These are phyloP conservation scores for Porodaedalea pini DNA, from an alignment of 1,284 basidiomycete genomes.

Conservation along the genomic window DNA sequence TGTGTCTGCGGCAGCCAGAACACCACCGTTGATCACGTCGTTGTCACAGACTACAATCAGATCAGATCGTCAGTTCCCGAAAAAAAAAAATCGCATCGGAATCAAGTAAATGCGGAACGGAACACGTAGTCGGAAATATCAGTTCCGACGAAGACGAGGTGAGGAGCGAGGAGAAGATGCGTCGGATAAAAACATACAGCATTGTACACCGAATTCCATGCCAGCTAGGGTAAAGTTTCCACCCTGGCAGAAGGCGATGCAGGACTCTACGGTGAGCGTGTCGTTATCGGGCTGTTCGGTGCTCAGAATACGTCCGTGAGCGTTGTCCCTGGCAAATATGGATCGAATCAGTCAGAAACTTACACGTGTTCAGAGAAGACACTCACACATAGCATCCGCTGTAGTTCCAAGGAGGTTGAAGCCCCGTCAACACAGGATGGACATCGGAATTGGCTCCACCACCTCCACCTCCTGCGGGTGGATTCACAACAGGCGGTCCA, in stretches of 20 bases:
- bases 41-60: slow-evolving; percentile 55
- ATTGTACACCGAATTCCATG: slow-evolving; percentile 50
- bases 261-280: slow-evolving; percentile 42
- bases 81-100: no score
- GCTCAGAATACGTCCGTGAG: slow-evolving; percentile 46
- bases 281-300: slow-evolving; percentile 32
- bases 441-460: slow-evolving; percentile 26
- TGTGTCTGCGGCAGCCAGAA: slow-evolving; percentile 37
- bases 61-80: neutral
- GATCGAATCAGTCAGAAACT: neutral
- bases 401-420: slow-evolving; percentile 49
- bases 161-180: neutral
- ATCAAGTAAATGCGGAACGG: no score
- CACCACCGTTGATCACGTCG: slow-evolving; percentile 54
- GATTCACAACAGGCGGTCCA: slow-evolving; percentile 41
- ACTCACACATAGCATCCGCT: slow-evolving; percentile 32
- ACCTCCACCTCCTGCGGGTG: slow-evolving; percentile 35
- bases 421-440: slow-evolving; percentile 33
- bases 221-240: slow-evolving; percentile 43
- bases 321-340: slow-evolving; percentile 38
- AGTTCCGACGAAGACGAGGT: neutral
- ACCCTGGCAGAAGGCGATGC: slow-evolving; percentile 42
- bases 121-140: slow-evolving; percentile 7
- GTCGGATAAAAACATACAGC: slow-evolving; percentile 45
- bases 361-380: neutral